Evolutionary conservation across 768 basidiomycete genomes (phyloP).

Genomic region (Collybia mongolica): DNA sequence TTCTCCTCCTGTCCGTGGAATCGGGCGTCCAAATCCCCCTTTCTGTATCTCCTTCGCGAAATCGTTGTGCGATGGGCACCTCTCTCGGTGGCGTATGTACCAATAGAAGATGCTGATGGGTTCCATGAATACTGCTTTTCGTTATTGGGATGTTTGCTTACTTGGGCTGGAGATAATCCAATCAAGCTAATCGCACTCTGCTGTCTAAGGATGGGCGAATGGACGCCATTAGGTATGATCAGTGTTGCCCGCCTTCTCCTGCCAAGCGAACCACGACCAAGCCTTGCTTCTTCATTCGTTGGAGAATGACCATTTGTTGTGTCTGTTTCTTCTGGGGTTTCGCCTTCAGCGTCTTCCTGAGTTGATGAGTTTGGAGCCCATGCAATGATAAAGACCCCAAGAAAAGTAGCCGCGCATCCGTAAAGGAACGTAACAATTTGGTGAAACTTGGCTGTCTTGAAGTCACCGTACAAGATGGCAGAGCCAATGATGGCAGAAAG

Average conservation of each 20-base stretch:
- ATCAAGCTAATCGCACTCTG: conserved; percentile 63
- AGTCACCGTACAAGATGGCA: conserved; percentile 93
- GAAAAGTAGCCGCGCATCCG: conserved; percentile 86
- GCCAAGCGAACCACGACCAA: conserved; percentile 33
- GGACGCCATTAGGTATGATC: conserved; percentile 46
- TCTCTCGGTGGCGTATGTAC: conserved; percentile 66
- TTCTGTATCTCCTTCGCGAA: conserved; percentile 31
- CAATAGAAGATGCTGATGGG: conserved; percentile 56
- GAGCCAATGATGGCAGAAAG: conserved; percentile 91
- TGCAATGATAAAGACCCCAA: conserved; percentile 87
- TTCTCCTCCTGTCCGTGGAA: conserved; percentile 32
- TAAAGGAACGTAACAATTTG: conserved; percentile 83
- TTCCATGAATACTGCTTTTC: background rate
- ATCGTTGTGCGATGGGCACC: conserved; percentile 22
- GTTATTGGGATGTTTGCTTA: conserved; percentile 21
- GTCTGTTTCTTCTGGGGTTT: conserved; percentile 23
- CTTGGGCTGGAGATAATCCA: conserved; percentile 76
- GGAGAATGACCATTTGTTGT: conserved; percentile 14
- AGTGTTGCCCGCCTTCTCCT: conserved; percentile 44
- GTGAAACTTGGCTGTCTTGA: conserved; percentile 78
- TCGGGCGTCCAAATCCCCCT: conserved; percentile 27
- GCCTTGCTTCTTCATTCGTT: conserved; percentile 20
- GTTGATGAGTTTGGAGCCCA: conserved; percentile 43
- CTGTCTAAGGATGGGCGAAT: conserved; percentile 45
- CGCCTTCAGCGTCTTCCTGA: conserved; percentile 23